Conservation (phyloP, 169 alveolate genomes). For the Plasmodium gonderi region DNA sequence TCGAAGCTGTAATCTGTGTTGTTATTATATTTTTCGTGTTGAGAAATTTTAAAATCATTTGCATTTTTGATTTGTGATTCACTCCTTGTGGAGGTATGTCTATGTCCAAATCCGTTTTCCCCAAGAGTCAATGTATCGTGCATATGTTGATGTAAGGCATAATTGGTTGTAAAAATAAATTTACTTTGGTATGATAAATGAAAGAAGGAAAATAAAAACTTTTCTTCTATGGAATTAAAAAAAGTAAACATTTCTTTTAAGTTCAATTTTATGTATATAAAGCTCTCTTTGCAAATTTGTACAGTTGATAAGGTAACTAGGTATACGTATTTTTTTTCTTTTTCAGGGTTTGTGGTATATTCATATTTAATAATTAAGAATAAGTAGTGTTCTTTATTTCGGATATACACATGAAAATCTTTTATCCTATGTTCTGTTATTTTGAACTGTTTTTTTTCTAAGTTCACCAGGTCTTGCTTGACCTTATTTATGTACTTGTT, state of each 20-base stretch:
- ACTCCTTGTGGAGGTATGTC: too few relatives aligned
- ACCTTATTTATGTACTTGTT: conserved; percentile 43
- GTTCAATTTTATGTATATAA: conserved; percentile 19
- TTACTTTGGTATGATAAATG: conserved; percentile 43
- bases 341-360: conserved; percentile 2
- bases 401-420: conserved; percentile 24
- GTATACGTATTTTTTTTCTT: conserved; percentile 20
- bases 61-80: too few relatives aligned
- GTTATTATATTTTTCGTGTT: too few relatives aligned
- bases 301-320: conserved; percentile 33
- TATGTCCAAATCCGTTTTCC: too few relatives aligned
- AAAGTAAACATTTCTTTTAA: conserved; percentile 65
- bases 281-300: conserved; percentile 37
- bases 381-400: conserved; percentile 31
- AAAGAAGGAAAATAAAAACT: conserved; percentile 39
- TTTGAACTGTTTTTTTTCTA: conserved; percentile 5
- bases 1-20: too few relatives aligned
- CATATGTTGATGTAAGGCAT: neutral
- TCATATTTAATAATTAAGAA: conserved; percentile 42
- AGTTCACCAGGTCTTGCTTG: neutral
- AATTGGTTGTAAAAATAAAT: conserved; percentile 55
- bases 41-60: too few relatives aligned
- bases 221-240: conserved; percentile 24
- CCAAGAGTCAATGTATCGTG: too few relatives aligned
- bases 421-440: conserved; percentile 21